Evolutionary conservation across 2,329 filamentous ascomycete genomes (phyloP).

Genomic region (Myriosclerotinia curreyana): DNA sequence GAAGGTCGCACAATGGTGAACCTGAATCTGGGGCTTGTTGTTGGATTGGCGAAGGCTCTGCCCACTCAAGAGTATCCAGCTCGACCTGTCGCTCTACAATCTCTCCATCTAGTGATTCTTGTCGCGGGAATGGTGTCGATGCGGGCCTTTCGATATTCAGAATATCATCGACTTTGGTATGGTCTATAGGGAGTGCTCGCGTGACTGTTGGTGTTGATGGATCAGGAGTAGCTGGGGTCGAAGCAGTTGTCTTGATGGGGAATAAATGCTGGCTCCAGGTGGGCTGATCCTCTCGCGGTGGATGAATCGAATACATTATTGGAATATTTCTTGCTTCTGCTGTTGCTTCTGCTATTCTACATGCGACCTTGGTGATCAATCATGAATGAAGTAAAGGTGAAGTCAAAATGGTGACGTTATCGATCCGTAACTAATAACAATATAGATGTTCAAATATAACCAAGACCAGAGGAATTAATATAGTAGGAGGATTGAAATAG

Average conservation of each 20-base stretch:
- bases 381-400: conserved; percentile 12
- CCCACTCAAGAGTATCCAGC: not conserved
- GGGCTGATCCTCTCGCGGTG: conserved; percentile 28
- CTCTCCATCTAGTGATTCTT: conserved; percentile 34
- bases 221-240: conserved; percentile 37
- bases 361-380: conserved; percentile 3
- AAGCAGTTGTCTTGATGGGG: conserved; percentile 36
- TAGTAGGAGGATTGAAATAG: not conserved
- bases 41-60: conserved; percentile 13
- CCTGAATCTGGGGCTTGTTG: conserved; percentile 5
- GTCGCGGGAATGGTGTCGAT: conserved; percentile 39
- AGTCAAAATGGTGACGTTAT: not conserved
- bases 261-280: conserved; percentile 25
- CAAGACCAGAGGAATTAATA: not conserved
- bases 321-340: not conserved
- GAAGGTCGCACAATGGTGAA: conserved; percentile 46
- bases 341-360: conserved; percentile 14
- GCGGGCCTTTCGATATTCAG: conserved; percentile 36
- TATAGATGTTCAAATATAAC: not conserved
- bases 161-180: conserved; percentile 33
- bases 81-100: conserved; percentile 29
- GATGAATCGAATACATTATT: conserved; percentile 15
- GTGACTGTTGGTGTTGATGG: conserved; percentile 38
- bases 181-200: conserved; percentile 29
- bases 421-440: not conserved